Base-by-base conservation (phyloP, 768 basidiomycete species). In the Collybiopsis luxurians region DNA sequence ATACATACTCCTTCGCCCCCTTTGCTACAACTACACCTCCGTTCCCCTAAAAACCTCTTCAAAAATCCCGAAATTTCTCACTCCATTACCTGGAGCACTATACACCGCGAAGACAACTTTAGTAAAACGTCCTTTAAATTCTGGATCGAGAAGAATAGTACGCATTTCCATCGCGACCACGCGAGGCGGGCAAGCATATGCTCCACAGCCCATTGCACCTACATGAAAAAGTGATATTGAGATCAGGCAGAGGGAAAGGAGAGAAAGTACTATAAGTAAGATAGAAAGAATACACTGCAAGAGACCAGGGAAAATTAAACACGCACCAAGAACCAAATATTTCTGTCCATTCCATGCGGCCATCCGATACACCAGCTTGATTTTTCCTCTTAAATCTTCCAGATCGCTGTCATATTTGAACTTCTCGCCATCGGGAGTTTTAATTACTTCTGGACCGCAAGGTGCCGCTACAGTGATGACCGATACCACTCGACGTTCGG, bases 401-500 rank as follows among this genome's bases (percentile, higher is more conserved):
- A 77, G 49, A 36, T 67, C 68, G 9, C 60, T 61, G 10, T 66
- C 55, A 7, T 67, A 58, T 53, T 49, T 49, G 31, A 73, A 68
- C 1, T 60, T 43, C 26, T 64, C 42, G 10, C 24, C 13, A 47
- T 71, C 69, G 23, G 60, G 56, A 1, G 69, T n/a, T n/a, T n/a
- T n/a, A n/a, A n/a, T 72, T n/a, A 79, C 61, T 7, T 55, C 49
- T 2, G 70, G 70, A 4, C 49, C 24, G 3, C 74, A 57, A 1
- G 77, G 78, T 4, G 75, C 78, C 23, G 79, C 75, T n/a, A 79
- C 74, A 6, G 78, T 79, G 49, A 79, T 66, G 3, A 79, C 75
- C 15, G 75, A 76, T 21, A 79, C 74, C 15, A 78, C 61, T 2
- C 64, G 59, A n/a, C 72, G 68, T 30, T 77, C 69, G 1, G 59